Evolutionary conservation across 2,329 filamentous ascomycete species (phyloP).

Genomic region (Calonectria pseudoturangicola): DNA sequence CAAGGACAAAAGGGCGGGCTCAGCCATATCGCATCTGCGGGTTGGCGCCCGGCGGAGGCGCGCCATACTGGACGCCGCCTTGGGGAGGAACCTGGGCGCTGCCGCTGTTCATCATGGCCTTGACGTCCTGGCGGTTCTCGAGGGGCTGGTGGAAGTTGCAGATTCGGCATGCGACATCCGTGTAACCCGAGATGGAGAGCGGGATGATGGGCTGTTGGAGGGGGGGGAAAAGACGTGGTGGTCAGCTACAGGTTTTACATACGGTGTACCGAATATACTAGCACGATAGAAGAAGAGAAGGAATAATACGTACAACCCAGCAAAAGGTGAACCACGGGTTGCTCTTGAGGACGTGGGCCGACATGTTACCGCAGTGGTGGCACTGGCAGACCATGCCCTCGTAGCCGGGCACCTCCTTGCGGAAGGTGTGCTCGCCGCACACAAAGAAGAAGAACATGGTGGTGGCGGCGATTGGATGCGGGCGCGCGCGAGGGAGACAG

Average conservation of each 20-base stretch:
- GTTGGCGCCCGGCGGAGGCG: constrained; percentile 56
- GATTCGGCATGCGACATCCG: constrained; percentile 83
- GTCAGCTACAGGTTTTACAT: constrained; percentile 44
- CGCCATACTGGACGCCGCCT: constrained; percentile 56
- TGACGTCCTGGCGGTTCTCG: constrained; percentile 73
- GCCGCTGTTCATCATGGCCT: constrained; percentile 69
- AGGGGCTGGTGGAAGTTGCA: constrained; percentile 85
- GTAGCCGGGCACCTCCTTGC: constrained; percentile 76
- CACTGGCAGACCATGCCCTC: constrained; percentile 78
- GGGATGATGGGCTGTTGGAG: constrained; percentile 78
- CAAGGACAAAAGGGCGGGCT: constrained; percentile 14
- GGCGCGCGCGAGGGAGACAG: background rate
- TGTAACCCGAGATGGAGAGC: constrained; percentile 79
- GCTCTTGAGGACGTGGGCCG: constrained; percentile 76
- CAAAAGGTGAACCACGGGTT: constrained; percentile 88
- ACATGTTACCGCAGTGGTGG: constrained; percentile 80
- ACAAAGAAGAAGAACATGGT: constrained; percentile 78
- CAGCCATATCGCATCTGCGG: constrained; percentile 57
- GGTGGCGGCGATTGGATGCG: constrained; percentile 25
- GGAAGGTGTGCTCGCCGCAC: constrained; percentile 77
- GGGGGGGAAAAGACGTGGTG: background rate
- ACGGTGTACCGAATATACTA: background rate
- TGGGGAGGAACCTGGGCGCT: constrained; percentile 56
- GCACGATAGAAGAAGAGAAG: background rate
- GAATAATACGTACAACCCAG: constrained; percentile 75